phyloP scores from a whole-genome alignment of 2,329 filamentous ascomycete genomes.

The Stachybotrys chartarum region DNA sequence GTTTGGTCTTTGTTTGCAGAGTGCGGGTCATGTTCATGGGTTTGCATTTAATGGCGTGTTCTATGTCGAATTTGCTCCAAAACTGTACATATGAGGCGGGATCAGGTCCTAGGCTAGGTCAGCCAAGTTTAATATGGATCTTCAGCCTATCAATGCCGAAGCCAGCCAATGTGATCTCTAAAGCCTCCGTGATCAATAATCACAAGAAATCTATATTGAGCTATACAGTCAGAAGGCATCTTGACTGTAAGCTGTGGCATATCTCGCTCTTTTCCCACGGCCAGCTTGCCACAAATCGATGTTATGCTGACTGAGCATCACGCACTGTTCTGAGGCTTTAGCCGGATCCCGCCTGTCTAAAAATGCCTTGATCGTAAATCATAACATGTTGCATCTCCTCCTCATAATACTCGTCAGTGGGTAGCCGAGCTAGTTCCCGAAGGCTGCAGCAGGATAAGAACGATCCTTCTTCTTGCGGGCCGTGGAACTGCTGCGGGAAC shows the following conservation, averaged over 20 bases:
- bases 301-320: too few species aligned
- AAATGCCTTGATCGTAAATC: too few species aligned
- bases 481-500: constrained; percentile 49
- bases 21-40: not conserved
- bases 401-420: not conserved
- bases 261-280: too few species aligned
- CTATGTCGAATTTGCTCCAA: not conserved
- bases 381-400: not conserved
- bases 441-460: constrained; percentile 55
- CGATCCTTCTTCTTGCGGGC: constrained; percentile 52
- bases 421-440: constrained; percentile 30
- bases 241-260: too few species aligned
- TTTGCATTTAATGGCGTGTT: not conserved
- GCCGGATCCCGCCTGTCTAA: too few species aligned
- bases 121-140: not conserved
- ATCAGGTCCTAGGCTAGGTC: not conserved
- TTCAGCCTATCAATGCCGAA: not conserved
- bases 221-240: too few species aligned
- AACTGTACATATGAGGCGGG: constrained; percentile 2
- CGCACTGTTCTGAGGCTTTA: too few species aligned
- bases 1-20: not conserved
- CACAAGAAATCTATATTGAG: too few species aligned
- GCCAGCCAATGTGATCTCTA: too few species aligned
- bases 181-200: too few species aligned
- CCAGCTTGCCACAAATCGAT: too few species aligned